Base-by-base conservation (phyloP, 768 basidiomycete genomes). In the Lyophyllum decastes region DNA sequence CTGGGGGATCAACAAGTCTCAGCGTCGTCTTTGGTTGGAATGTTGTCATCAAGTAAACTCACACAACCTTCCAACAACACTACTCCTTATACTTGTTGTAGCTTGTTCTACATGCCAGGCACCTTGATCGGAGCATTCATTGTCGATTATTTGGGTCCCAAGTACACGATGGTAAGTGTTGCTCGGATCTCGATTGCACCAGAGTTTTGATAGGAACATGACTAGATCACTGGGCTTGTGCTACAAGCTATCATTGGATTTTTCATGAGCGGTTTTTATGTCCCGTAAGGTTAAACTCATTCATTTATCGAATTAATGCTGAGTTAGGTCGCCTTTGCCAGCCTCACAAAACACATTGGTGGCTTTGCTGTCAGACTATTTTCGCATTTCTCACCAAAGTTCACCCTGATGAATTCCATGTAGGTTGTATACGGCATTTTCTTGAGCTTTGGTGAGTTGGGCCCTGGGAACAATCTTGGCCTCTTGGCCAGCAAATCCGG, bases 351-450 rank as follows among this genome's bases (percentile, higher is more conserved):
- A 3, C 78, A 91, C 59, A 79, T 93, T 51, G 90, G 73, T n/a
- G 91, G 78, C 7, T 94, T 92, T 60, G 88, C 90, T 27, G 88
- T 87, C 60, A 63, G 82, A 72, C 25, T 19, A 25, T 46, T 16
- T 16, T 19, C 4, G 25, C 5, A 16, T 21, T 7, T 57, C 41
- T 1, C 22, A 5, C 30, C 30, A n/a, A 9, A 7, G 17, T 17
- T 45, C 57, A 12, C 64, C 45, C 33, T 50, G 21, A 58, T 52
- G 24, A 19, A n/a, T 7, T 49, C 8, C 40, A 21, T 40, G 44
- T 55, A 86, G 84, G 85, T 95, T 33, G 76, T 97, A 8, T 96
- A 97, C 64, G 95, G 95, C 14, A 84, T 97, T 49, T 97, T 97
- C 82, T 68, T 95, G 65, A 87, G 84, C 66, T 88, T 94, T 54